phyloP scores from a whole-genome alignment of 2,329 filamentous ascomycete species.

The Colletotrichum navitas region DNA sequence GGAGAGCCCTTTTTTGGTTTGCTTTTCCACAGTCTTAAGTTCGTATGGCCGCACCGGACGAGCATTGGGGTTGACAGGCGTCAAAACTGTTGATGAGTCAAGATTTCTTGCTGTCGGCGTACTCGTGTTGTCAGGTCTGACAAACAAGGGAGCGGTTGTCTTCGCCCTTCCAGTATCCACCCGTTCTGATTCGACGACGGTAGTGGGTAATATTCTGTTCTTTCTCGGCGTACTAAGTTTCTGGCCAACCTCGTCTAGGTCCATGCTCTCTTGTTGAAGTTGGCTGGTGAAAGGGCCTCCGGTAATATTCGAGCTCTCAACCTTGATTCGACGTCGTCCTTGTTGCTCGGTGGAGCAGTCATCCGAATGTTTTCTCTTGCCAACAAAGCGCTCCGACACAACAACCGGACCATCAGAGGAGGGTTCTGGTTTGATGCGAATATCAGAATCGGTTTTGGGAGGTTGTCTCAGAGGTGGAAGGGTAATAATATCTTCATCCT shows the following conservation, averaged over 20 bases:
- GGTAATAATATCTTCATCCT: slow-evolving; percentile 18
- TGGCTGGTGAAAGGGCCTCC: slow-evolving; percentile 46
- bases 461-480: slow-evolving; percentile 29
- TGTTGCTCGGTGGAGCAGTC: slow-evolving; percentile 43
- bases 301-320: slow-evolving; percentile 54
- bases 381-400: slow-evolving; percentile 62
- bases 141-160: slow-evolving; percentile 14
- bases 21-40: slow-evolving; percentile 42
- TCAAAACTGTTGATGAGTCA: slow-evolving; percentile 50
- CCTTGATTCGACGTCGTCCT: slow-evolving; percentile 56
- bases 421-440: slow-evolving; percentile 61
- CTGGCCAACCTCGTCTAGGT: slow-evolving; percentile 66
- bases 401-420: slow-evolving; percentile 66
- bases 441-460: slow-evolving; percentile 10
- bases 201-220: slow-evolving; percentile 15
- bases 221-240: slow-evolving; percentile 60
- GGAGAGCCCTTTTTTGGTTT: slow-evolving; percentile 47
- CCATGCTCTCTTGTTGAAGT: slow-evolving; percentile 66
- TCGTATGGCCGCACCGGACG: slow-evolving; percentile 44
- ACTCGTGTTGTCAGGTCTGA: slow-evolving; percentile 28
- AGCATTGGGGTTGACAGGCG: slow-evolving; percentile 54
- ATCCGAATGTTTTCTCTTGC: slow-evolving; percentile 57
- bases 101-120: slow-evolving; percentile 44
- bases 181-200: not conserved
- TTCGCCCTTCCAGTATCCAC: slow-evolving; percentile 13